Evolutionary conservation across 257 asterid species (phyloP).

Genomic region (Fraxinus quadrangulata): DNA sequence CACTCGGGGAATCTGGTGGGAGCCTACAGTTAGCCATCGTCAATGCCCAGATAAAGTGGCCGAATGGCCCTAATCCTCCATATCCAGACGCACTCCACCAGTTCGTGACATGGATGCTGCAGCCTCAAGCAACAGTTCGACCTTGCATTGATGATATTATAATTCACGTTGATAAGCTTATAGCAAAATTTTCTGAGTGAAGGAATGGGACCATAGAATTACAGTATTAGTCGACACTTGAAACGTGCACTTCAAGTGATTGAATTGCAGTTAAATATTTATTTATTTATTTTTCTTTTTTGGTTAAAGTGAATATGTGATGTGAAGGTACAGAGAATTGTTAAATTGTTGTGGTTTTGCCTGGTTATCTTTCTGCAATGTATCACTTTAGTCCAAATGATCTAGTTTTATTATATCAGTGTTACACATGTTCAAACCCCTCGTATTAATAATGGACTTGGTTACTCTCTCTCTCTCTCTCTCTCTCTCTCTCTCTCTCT

Average conservation of each 20-base stretch:
- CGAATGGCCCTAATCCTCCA: conserved; percentile 77
- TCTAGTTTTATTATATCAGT: neutral
- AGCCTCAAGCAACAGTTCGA: conserved; percentile 87
- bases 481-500: no score
- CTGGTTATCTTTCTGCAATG: neutral
- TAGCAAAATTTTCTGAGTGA: conserved; percentile 72
- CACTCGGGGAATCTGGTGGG: conserved; percentile 94
- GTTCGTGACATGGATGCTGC: conserved; percentile 98
- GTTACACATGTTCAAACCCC: neutral
- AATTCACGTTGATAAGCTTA: conserved; percentile 87
- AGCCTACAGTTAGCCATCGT: conserved; percentile 92
- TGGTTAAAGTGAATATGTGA: conserved; percentile 28
- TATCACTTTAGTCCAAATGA: neutral
- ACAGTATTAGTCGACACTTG: conserved; percentile 14
- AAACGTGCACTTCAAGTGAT: conserved; percentile 14
- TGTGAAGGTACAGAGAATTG: conserved; percentile 19
- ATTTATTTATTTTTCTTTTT: neutral
- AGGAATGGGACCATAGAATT: conserved; percentile 3
- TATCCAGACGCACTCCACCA: conserved; percentile 94
- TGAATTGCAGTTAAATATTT: conserved; percentile 14
- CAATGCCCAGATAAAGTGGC: conserved; percentile 95
- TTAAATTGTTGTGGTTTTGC: conserved; percentile 4
- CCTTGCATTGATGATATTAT: conserved; percentile 83
- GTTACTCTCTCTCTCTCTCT: neutral
- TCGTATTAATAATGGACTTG: neutral